Percentiles rank a stretch among this genome's conserved stretches.
phyloP scores from a whole-genome alignment of 2,329 filamentous ascomycete genomes.

The Cladophialophora immunda region DNA sequence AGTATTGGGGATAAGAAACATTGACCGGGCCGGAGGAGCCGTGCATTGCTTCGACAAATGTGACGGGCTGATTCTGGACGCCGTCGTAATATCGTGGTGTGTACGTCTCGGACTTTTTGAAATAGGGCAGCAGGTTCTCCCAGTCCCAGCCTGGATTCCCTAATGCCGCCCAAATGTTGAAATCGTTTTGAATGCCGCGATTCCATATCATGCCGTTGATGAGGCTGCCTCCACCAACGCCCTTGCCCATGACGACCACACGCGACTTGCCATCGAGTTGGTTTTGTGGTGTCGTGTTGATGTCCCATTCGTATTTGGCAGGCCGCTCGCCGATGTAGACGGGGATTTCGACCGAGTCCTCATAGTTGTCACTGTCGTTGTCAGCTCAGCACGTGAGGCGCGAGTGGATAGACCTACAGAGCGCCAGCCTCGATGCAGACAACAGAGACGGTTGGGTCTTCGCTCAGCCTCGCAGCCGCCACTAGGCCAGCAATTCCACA shows the following conservation, averaged over 20 bases:
- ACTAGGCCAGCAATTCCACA: slow-evolving; percentile 45
- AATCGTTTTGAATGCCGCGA: slow-evolving; percentile 50
- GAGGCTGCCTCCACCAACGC: slow-evolving; percentile 51
- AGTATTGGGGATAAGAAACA: slow-evolving; percentile 55
- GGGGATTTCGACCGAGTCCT: slow-evolving; percentile 42
- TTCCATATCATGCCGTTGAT: slow-evolving; percentile 54
- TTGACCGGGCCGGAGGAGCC: slow-evolving; percentile 60
- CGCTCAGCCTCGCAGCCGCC: slow-evolving; percentile 42
- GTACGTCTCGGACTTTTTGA: slow-evolving; percentile 57
- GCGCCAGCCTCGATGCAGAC: slow-evolving; percentile 44
- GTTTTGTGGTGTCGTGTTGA: slow-evolving; percentile 42
- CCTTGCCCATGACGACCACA: slow-evolving; percentile 43
- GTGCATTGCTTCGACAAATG: slow-evolving; percentile 52
- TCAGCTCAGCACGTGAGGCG: background rate
- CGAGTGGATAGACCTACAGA: slow-evolving; percentile 14
- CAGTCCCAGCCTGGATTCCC: slow-evolving; percentile 58
- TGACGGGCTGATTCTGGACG: slow-evolving; percentile 48
- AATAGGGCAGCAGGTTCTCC: slow-evolving; percentile 58
- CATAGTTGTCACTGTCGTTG: slow-evolving; percentile 43
- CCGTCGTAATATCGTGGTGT: slow-evolving; percentile 50
- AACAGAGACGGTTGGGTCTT: slow-evolving; percentile 42
- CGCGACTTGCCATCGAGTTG: slow-evolving; percentile 41
- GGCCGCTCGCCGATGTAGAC: slow-evolving; percentile 43
- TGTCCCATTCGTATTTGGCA: slow-evolving; percentile 42
- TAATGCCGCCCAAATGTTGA: slow-evolving; percentile 56